Evolutionary conservation across 2,329 filamentous ascomycete genomes (phyloP), one percentile per base, ranked within the genome.

Genomic region (Pseudopyricularia cyperi): DNA sequence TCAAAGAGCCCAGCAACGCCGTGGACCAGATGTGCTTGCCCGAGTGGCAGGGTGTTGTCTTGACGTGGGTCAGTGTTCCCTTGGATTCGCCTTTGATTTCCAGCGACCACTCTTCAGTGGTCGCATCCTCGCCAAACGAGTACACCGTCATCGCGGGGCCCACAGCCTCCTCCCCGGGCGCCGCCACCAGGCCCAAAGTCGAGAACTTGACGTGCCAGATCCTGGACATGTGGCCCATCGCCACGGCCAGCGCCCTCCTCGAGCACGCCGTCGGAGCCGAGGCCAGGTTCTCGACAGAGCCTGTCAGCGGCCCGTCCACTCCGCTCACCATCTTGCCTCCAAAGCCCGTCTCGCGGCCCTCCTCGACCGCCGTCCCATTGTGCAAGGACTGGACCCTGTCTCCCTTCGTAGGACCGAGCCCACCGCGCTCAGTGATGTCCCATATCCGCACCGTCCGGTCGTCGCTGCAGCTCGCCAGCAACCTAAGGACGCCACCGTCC

Each of bases 11-110:
- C 2, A 65, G 58, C 7, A 75, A 55, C 12, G 78, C 79, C 35
- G 82, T 74, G 0, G 89, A 83, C 90, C 91, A 97, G 7, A 97
- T 82, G 62, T 96, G 89, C 66, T 96, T 98, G 7, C 93, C 93
- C 33, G 72, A 75, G 62, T 97, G 90, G 54, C 81, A 77, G 3
- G 77, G 72, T 49, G 80, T 76, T 7, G 75, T 79, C 2, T 73
- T 70, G 2, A 73, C 62, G 50, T 85, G 76, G 12, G 65, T 65
- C 44, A 89, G 63, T 6, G 57, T 65, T 0, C 60, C 63, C 51
- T 50, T 53, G 33, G 46, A 44, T 44, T 42, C 28, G 19, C 35
- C n/a, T 48, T 59, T 56, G n/a, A 82, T 52, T 1, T 65, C 64
- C 9, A 85, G 63, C 46, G 71, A 71, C 89, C 90, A 96, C 55